Conservation (phyloP, 2,329 filamentous ascomycete genomes). For the Fusarium coicis region DNA sequence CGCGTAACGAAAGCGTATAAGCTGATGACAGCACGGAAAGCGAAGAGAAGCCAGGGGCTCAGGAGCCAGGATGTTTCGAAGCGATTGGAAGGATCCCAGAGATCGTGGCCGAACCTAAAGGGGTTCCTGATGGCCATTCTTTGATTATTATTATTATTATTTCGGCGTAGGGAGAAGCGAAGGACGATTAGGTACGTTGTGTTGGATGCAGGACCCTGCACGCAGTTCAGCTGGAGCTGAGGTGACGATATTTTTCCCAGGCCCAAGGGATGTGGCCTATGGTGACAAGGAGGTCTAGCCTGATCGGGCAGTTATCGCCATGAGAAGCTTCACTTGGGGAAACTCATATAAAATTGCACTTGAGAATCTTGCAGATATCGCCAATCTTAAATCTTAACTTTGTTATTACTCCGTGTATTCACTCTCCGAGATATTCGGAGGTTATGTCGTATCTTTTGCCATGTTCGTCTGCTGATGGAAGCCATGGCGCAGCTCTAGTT, state of each 20-base stretch:
- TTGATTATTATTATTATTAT: not conserved
- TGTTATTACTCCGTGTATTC: not conserved
- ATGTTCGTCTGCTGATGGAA: not conserved
- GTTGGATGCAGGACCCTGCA: not conserved
- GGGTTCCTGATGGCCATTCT: slow-evolving; percentile 39
- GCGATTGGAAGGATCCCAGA: slow-evolving; percentile 68
- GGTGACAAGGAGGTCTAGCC: slow-evolving; percentile 13
- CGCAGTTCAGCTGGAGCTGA: not conserved
- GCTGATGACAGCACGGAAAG: slow-evolving; percentile 63
- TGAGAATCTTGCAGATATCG: not conserved
- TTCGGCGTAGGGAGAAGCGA: not conserved
- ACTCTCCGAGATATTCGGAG: not conserved
- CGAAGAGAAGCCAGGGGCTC: slow-evolving; percentile 70
- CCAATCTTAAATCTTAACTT: not conserved
- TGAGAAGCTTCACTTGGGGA: slow-evolving; percentile 1
- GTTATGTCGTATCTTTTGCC: not conserved
- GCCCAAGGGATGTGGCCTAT: slow-evolving; percentile 5
- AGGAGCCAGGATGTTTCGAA: slow-evolving; percentile 87
- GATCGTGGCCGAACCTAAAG: slow-evolving; percentile 55
- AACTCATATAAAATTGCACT: not conserved
- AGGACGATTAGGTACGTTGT: not conserved
- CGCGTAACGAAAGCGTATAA: slow-evolving; percentile 77
- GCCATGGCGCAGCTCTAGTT: slow-evolving; percentile 1
- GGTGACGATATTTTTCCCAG: not conserved
- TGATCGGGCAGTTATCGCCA: slow-evolving; percentile 19